Conservation (phyloP, 1,284 basidiomycete genomes). For the Leccinum subspadiceum region DNA sequence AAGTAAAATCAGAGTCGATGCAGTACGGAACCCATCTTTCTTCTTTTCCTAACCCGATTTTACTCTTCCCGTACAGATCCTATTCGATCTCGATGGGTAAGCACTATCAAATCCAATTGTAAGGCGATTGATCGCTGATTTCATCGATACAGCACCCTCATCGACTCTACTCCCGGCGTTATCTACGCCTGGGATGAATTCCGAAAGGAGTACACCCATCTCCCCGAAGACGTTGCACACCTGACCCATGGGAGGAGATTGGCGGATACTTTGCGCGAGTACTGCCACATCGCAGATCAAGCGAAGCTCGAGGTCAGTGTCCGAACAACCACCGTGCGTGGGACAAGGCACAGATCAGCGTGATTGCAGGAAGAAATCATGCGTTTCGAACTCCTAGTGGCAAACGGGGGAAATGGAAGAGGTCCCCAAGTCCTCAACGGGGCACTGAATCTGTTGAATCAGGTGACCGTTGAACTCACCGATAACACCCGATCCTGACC, state of each 20-base stretch:
- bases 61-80: constrained; percentile 39
- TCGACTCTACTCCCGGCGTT: constrained; percentile 72
- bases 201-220: constrained; percentile 48
- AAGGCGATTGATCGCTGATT: constrained; percentile 7
- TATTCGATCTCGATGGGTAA: constrained; percentile 74
- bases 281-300: constrained; percentile 61
- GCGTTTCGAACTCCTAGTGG: constrained; percentile 64
- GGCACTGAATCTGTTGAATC: constrained; percentile 44
- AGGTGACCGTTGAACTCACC: constrained; percentile 35
- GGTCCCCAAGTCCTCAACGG: constrained; percentile 58
- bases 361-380: constrained; percentile 51
- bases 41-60: constrained; percentile 1
- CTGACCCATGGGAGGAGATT: constrained; percentile 73
- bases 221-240: constrained; percentile 49
- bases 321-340: background rate
- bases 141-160: constrained; percentile 49
- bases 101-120: constrained; percentile 9
- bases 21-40: constrained; percentile 18
- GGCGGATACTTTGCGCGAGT: constrained; percentile 68
- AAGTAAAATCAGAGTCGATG: constrained; percentile 16
- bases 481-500: constrained; percentile 5
- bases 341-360: background rate
- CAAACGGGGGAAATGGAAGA: constrained; percentile 41
- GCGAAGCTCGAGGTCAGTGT: constrained; percentile 48
- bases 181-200: constrained; percentile 63